phyloP scores from a whole-genome alignment of 2,329 filamentous ascomycete genomes.

The Piedraia hortae region DNA sequence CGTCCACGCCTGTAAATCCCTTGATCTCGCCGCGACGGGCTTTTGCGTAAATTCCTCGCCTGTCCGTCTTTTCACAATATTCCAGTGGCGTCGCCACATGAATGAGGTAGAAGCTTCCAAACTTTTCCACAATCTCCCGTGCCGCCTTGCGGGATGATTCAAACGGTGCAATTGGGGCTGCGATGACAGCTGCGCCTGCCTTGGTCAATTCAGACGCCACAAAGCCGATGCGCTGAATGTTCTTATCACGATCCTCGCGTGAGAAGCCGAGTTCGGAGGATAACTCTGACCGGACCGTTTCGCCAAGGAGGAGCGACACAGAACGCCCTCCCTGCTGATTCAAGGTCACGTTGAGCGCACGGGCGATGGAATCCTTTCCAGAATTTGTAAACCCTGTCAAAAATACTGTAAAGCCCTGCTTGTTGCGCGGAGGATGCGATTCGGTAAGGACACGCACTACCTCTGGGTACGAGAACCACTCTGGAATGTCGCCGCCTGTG shows the following conservation, averaged over 20 bases:
- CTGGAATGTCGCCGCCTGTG: slow-evolving; percentile 80
- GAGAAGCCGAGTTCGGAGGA: slow-evolving; percentile 90
- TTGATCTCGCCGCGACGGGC: slow-evolving; percentile 78
- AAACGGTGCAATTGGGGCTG: slow-evolving; percentile 84
- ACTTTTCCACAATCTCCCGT: slow-evolving; percentile 61
- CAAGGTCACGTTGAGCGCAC: slow-evolving; percentile 82
- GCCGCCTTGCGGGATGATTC: slow-evolving; percentile 51
- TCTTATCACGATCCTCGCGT: slow-evolving; percentile 71
- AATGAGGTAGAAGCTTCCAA: slow-evolving; percentile 76
- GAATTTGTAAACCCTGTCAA: slow-evolving; percentile 89
- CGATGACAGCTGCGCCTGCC: slow-evolving; percentile 80
- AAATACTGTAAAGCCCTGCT: slow-evolving; percentile 96
- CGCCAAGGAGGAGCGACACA: slow-evolving; percentile 79
- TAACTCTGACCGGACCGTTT: slow-evolving; percentile 80
- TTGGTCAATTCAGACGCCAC: slow-evolving; percentile 86
- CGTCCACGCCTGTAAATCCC: slow-evolving; percentile 94
- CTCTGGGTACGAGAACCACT: slow-evolving; percentile 99
- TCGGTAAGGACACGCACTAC: slow-evolving; percentile 89
- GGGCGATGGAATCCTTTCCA: slow-evolving; percentile 88
- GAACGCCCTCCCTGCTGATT: slow-evolving; percentile 94
- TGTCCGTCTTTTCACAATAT: slow-evolving; percentile 84
- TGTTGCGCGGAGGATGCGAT: slow-evolving; percentile 70
- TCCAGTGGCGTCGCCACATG: slow-evolving; percentile 86
- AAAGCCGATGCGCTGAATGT: slow-evolving; percentile 89
- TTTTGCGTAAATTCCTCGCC: slow-evolving; percentile 62